These are phyloP conservation scores for Exophiala phaeomuriformis DNA, from an alignment of 2,329 filamentous ascomycete species.

Conservation along the genomic window DNA sequence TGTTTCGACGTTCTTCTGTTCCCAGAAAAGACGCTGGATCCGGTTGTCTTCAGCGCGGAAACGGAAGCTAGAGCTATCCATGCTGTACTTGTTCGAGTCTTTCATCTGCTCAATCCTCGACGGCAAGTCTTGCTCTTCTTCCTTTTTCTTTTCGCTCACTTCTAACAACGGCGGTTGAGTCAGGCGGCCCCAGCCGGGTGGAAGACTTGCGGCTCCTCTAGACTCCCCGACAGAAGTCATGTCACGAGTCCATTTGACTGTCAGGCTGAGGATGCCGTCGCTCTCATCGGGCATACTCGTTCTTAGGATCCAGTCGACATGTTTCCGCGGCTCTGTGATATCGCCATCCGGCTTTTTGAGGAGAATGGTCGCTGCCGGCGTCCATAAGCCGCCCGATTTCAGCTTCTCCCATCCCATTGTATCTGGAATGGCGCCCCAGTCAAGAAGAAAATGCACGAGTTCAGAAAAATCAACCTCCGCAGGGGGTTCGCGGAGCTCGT, in stretches of 20 bases:
- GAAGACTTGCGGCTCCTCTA: constrained; percentile 46
- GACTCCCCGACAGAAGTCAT: constrained; percentile 42
- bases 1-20: constrained; percentile 25
- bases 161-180: constrained; percentile 23
- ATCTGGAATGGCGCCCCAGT: constrained; percentile 56
- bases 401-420: constrained; percentile 53
- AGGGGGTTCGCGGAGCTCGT: constrained; percentile 42
- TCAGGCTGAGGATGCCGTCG: constrained; percentile 53
- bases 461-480: constrained; percentile 52
- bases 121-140: constrained; percentile 20
- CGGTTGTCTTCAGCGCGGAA: constrained; percentile 27
- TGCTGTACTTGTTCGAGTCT: constrained; percentile 20
- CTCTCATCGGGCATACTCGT: constrained; percentile 53
- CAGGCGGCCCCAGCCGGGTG: constrained; percentile 50
- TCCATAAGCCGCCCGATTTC: constrained; percentile 53
- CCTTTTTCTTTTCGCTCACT: constrained; percentile 12
- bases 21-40: constrained; percentile 27
- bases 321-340: constrained; percentile 32
- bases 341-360: constrained; percentile 43
- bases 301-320: constrained; percentile 43
- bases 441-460: constrained; percentile 55
- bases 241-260: constrained; percentile 48
- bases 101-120: constrained; percentile 25
- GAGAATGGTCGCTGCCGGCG: constrained; percentile 51
- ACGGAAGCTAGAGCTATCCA: constrained; percentile 27